Base-by-base conservation (phyloP, 306 rosid species). In the Alnus rubra region DNA sequence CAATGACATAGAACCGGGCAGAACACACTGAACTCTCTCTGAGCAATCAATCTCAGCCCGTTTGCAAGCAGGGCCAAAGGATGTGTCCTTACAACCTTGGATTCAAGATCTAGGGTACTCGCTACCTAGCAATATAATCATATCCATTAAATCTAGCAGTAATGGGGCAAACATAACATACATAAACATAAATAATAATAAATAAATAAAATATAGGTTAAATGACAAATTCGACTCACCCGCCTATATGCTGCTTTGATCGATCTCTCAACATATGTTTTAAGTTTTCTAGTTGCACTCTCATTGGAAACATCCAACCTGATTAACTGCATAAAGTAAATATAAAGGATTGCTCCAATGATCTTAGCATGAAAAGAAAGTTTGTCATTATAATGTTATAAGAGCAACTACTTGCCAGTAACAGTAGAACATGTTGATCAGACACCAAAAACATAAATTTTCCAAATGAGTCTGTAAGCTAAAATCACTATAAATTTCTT, bases 31-130 rank as follows among this genome's bases (percentile, higher is more conserved):
- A 81, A 76, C 82, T 88, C 92, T 78, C 82, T 88, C 87, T 81
- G 83, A 74, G 82, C 82, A 79, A 88, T 76, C 80, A 74, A 80
- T 80, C 85, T 80, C 52, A 88, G 85, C 70, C 83, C 87, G 80
- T 86, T 77, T 73, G 89, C 92, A 78, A 88, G 88, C 39, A 88
- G 80, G 15, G 83, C 79, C 75, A 88, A 75, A 49, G 92, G 88
- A 82, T 88, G 92, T 67, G 39, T 68, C 28, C 77, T 84, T 76
- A 78, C 78, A 84, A 75, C 71, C 81, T 80, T 76, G 53, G 92
- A 73, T 75, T 84, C 82, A 42, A 78, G 80, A 71, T 86, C 84
- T 37, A 80, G 9, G 49, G 74, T 77, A 31, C 81, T 84, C 67
- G 80, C 84, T 79, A 78, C 86, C 92, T 88, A 73, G 50, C 70